A percentile compares a stretch with the other conserved stretches of the same genome.
phyloP scores from a whole-genome alignment of 306 rosid species.

The Cucurbita argyrosperma region DNA sequence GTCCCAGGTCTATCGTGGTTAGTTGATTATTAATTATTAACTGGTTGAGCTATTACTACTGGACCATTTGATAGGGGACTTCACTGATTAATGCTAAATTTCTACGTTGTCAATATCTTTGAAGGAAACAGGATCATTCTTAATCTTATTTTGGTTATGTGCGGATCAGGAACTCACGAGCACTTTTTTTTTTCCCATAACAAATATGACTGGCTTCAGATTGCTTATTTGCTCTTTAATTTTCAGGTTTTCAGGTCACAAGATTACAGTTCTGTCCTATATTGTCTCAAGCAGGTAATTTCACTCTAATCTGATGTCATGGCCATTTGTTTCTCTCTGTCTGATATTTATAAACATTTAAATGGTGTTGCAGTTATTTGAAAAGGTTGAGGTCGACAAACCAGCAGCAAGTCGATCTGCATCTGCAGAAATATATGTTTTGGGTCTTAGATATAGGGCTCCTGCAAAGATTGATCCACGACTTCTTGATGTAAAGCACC shows the following conservation, averaged over 20 bases:
- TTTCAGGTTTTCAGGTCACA: conserved; percentile 85
- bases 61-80: neutral
- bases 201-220: neutral
- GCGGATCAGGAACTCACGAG: neutral
- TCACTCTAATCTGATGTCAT: neutral
- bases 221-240: neutral
- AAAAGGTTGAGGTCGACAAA: conserved; percentile 78
- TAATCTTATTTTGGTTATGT: neutral
- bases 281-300: conserved; percentile 63
- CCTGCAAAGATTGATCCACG: conserved; percentile 94
- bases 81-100: neutral
- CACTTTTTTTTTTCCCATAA: neutral
- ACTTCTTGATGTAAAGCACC: conserved; percentile 71
- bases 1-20: neutral
- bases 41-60: neutral
- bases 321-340: neutral
- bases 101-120: neutral
- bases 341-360: neutral
- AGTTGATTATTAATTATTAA: too few species aligned
- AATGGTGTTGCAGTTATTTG: conserved; percentile 55
- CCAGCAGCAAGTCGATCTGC: conserved; percentile 86
- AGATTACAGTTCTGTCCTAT: conserved; percentile 71
- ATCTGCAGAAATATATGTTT: conserved; percentile 84
- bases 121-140: neutral
- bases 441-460: conserved; percentile 77